A percentile compares a stretch with the other conserved stretches of the same genome.
Evolutionary conservation across 257 asterid species (phyloP).

Genomic region (Dorcoceras hygrometricum): DNA sequence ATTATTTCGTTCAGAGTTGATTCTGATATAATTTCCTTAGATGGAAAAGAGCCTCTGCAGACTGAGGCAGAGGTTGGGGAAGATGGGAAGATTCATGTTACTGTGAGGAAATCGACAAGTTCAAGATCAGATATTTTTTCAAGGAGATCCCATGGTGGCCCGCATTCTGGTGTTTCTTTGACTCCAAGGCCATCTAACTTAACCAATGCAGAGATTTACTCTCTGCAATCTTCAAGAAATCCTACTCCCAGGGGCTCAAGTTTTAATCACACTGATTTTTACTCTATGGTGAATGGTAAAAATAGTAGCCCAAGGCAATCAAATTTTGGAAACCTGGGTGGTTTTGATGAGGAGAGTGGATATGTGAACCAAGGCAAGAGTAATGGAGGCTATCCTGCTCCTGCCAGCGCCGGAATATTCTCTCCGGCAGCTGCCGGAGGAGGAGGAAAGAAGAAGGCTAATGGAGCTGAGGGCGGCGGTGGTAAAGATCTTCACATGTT

Average conservation of each 20-base stretch:
- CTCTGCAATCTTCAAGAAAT: constrained; percentile 61
- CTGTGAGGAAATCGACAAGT: constrained; percentile 53
- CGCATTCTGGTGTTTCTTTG: constrained; percentile 36
- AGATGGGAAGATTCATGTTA: constrained; percentile 66
- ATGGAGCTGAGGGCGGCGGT: constrained; percentile 52
- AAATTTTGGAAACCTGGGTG: constrained; percentile 41
- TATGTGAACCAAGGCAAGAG: constrained; percentile 40
- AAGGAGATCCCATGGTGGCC: constrained; percentile 46
- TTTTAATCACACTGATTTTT: constrained; percentile 51
- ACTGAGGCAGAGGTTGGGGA: constrained; percentile 65
- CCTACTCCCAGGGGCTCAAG: constrained; percentile 66
- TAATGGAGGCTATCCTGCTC: constrained; percentile 72
- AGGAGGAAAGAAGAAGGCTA: constrained; percentile 54
- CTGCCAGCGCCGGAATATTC: constrained; percentile 69
- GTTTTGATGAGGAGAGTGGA: constrained; percentile 54
- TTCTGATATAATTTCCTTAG: constrained; percentile 55
- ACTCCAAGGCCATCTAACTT: constrained; percentile 64
- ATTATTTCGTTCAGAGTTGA: constrained; percentile 58
- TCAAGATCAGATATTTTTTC: constrained; percentile 62
- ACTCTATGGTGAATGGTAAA: constrained; percentile 55
- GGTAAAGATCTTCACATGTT: constrained; percentile 90
- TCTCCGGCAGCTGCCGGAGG: constrained; percentile 66
- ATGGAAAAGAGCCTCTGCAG: constrained; percentile 57
- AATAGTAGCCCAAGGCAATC: constrained; percentile 52
- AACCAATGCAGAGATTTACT: constrained; percentile 65